Evolutionary conservation across 805 yeast genomes (phyloP).

Genomic region (Wickerhamiella galacta): DNA sequence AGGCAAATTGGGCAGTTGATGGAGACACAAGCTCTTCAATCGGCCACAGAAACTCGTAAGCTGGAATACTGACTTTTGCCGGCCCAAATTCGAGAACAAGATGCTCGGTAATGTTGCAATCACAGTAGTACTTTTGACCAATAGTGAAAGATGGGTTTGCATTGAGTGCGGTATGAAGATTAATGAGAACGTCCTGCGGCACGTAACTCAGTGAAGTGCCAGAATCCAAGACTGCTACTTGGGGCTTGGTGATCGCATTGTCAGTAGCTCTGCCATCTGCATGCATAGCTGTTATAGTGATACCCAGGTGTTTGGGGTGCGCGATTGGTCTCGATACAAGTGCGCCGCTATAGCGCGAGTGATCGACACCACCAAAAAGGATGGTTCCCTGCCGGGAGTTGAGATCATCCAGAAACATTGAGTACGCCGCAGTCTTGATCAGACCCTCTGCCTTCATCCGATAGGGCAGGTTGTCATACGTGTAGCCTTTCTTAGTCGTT

Average conservation of each 20-base stretch:
- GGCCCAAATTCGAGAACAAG: constrained; percentile 20
- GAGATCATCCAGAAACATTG: constrained; percentile 38
- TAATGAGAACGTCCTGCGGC: constrained; percentile 23
- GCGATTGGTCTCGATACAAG: constrained; percentile 23
- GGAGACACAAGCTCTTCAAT: constrained; percentile 19
- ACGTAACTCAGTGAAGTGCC: constrained; percentile 39
- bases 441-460: constrained; percentile 42
- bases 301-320: constrained; percentile 23
- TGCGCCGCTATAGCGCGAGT: constrained; percentile 30
- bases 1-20: constrained; percentile 16
- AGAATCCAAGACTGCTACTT: constrained; percentile 33
- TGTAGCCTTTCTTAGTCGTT: constrained; percentile 12
- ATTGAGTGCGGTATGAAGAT: constrained; percentile 24
- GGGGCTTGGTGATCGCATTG: constrained; percentile 14
- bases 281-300: constrained; percentile 16
- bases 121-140: constrained; percentile 22
- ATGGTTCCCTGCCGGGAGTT: constrained; percentile 31
- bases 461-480: constrained; percentile 51
- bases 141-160: constrained; percentile 24
- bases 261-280: constrained; percentile 16
- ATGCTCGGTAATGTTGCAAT: constrained; percentile 21
- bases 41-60: constrained; percentile 23
- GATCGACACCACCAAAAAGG: constrained; percentile 41
- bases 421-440: constrained; percentile 43
- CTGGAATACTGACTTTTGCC: constrained; percentile 17